phyloP scores from a whole-genome alignment of 2,329 filamentous ascomycete genomes.

The Aspergillus ochraceoroseus region DNA sequence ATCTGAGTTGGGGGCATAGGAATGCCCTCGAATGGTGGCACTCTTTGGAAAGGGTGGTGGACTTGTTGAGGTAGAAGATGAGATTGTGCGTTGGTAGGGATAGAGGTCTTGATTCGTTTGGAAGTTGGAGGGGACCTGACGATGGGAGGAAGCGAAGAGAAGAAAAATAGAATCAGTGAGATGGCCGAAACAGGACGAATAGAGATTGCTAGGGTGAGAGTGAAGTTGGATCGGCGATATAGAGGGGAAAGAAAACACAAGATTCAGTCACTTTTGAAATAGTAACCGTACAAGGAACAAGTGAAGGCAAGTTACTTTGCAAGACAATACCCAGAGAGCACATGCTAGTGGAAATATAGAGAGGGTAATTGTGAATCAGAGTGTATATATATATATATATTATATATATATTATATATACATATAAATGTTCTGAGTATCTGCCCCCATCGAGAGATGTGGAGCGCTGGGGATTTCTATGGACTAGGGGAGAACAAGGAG shows the following conservation, averaged over 20 bases:
- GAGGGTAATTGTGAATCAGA: background rate
- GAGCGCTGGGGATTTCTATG: too few species aligned
- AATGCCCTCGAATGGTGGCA: conserved; percentile 38
- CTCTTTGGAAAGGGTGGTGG: conserved; percentile 34
- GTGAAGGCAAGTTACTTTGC: too few species aligned
- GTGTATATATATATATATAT: background rate
- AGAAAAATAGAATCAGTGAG: conserved; percentile 8
- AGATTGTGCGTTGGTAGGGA: conserved; percentile 33
- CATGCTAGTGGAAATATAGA: too few species aligned
- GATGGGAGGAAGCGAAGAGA: conserved; percentile 9
- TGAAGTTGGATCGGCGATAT: too few species aligned
- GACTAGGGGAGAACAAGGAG: conserved; percentile 16
- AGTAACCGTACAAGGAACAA: too few species aligned
- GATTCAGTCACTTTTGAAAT: conserved; percentile 2
- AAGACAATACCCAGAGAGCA: too few species aligned
- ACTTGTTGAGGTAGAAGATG: conserved; percentile 40
- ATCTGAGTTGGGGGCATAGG: conserved; percentile 38
- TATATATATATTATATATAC: conserved; percentile 2
- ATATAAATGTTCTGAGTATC: conserved; percentile 7
- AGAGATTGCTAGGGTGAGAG: too few species aligned
- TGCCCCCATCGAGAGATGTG: background rate
- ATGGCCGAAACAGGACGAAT: conserved; percentile 1
- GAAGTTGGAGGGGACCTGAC: conserved; percentile 40
- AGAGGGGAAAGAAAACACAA: too few species aligned
- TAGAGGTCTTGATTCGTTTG: conserved; percentile 42